Conservation (phyloP, 345 rosid genomes). For the Aquilaria malaccensis region DNA sequence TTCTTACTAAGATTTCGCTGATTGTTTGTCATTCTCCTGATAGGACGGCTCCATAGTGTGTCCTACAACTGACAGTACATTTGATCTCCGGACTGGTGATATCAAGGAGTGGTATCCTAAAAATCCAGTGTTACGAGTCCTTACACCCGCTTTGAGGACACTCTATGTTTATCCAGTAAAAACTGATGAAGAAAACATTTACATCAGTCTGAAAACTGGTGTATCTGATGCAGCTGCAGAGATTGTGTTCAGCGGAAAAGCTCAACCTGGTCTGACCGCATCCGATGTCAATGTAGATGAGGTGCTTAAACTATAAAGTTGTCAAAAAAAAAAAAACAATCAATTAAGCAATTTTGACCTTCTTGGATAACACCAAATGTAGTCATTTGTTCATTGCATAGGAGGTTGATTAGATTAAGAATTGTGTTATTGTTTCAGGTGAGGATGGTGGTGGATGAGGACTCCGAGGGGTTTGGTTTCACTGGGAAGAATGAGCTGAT, state of each 20-base stretch:
- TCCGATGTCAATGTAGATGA: slow-evolving; percentile 83
- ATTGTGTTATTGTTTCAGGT: slow-evolving; percentile 39
- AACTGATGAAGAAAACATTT: slow-evolving; percentile 71
- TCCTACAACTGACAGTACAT: slow-evolving; percentile 87
- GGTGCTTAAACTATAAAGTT: slow-evolving; percentile 28
- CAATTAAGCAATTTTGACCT: neutral
- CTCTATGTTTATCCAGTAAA: slow-evolving; percentile 69
- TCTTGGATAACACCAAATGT: too few relatives aligned
- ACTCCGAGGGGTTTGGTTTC: slow-evolving; percentile 69
- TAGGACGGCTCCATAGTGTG: slow-evolving; percentile 95
- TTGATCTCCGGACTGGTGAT: slow-evolving; percentile 68
- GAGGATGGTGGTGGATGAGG: slow-evolving; percentile 87
- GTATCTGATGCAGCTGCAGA: slow-evolving; percentile 63
- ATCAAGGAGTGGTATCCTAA: slow-evolving; percentile 91
- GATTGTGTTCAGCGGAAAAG: slow-evolving; percentile 89
- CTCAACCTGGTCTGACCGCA: slow-evolving; percentile 88
- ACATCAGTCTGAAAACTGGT: slow-evolving; percentile 49
- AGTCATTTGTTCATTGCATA: too few relatives aligned
- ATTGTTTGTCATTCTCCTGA: slow-evolving; percentile 1
- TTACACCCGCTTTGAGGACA: slow-evolving; percentile 72
- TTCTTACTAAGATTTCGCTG: neutral
- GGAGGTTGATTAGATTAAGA: too few relatives aligned
- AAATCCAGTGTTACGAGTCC: slow-evolving; percentile 75
- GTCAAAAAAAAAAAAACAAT: neutral
- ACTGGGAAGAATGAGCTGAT: slow-evolving; percentile 65